phyloP scores from a whole-genome alignment of 306 rosid genomes.

The Myrica gale region DNA sequence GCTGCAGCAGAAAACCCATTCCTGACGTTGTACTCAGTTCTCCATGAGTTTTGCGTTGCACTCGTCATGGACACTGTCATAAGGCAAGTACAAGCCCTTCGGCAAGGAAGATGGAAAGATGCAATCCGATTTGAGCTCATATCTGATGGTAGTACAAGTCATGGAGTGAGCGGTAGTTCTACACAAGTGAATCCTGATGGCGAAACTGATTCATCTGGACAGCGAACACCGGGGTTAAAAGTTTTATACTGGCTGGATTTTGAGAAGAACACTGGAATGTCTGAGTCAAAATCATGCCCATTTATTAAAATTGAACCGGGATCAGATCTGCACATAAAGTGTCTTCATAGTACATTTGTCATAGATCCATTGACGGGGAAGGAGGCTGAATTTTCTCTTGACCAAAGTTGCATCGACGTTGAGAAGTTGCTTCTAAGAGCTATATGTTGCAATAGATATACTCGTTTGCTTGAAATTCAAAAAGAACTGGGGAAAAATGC shows the following conservation, averaged over 20 bases:
- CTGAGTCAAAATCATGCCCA: constrained; percentile 71
- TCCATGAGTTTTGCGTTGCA: constrained; percentile 86
- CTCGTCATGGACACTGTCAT: constrained; percentile 90
- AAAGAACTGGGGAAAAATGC: constrained; percentile 69
- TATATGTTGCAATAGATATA: constrained; percentile 83
- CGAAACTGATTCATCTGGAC: constrained; percentile 75
- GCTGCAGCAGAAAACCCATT: constrained; percentile 89
- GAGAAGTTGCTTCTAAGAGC: constrained; percentile 88
- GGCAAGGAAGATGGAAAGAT: constrained; percentile 98
- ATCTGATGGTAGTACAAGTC: constrained; percentile 60
- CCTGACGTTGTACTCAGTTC: constrained; percentile 65
- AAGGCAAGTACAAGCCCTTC: constrained; percentile 84
- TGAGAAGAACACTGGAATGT: constrained; percentile 60
- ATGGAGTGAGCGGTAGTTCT: constrained; percentile 62
- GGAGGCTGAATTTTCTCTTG: constrained; percentile 81
- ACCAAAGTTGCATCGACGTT: constrained; percentile 89
- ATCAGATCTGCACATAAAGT: constrained; percentile 79
- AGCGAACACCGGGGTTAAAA: constrained; percentile 87
- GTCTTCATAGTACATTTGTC: constrained; percentile 77
- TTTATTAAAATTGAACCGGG: constrained; percentile 90
- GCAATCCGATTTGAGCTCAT: constrained; percentile 89
- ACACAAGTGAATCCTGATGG: constrained; percentile 70
- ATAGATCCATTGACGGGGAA: constrained; percentile 86
- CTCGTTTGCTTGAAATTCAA: constrained; percentile 90
- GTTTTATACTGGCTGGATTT: constrained; percentile 88